Conservation (phyloP, 2,329 filamentous ascomycete genomes). For the Trichoderma sp. region DNA sequence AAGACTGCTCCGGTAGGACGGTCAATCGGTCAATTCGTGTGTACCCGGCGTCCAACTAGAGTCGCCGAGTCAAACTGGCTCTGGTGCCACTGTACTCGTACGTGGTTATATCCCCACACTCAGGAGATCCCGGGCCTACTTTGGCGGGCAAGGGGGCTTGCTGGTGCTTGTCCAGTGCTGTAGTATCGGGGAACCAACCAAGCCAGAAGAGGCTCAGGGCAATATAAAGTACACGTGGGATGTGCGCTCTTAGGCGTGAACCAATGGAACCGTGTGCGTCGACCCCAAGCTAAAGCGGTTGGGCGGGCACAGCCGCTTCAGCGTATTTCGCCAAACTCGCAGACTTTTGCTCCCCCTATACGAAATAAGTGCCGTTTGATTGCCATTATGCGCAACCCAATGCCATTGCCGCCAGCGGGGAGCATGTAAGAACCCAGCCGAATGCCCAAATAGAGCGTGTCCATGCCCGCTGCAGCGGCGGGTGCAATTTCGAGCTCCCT, state of each 20-base stretch:
- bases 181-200: conserved; percentile 13
- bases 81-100: neutral
- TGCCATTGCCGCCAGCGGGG: neutral
- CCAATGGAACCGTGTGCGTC: neutral
- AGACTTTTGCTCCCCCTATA: neutral
- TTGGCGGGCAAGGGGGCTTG: neutral
- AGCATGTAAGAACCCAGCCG: neutral
- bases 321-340: neutral
- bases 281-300: neutral
- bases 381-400: neutral
- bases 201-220: conserved; percentile 4
- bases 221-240: conserved; percentile 17
- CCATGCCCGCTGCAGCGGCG: neutral
- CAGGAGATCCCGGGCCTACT: conserved; percentile 6
- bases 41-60: neutral
- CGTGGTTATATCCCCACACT: neutral
- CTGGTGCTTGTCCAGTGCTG: neutral
- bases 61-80: conserved; percentile 1
- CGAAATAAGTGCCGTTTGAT: neutral
- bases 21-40: neutral
- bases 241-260: conserved; percentile 7
- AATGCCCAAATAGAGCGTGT: neutral
- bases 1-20: neutral
- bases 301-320: conserved; percentile 16
- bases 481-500: neutral